A percentile compares a stretch with the other conserved stretches of the same genome.
phyloP scores from a whole-genome alignment of 75 land plant genomes.

The Pinus tabuliformis region DNA sequence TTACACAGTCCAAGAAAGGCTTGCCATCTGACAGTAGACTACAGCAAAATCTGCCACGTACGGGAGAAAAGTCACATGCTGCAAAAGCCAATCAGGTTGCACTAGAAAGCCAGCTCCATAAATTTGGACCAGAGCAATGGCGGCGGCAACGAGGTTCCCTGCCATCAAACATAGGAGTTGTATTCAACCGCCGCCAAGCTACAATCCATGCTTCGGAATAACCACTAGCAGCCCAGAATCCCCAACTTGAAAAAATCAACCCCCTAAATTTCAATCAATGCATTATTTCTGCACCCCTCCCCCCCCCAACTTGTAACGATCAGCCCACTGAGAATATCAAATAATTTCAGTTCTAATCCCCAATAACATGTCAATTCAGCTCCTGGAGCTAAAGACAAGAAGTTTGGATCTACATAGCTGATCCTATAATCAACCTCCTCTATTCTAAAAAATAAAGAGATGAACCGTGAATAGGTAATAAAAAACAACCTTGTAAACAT shows the following conservation, averaged over 20 bases:
- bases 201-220: conserved; percentile 40
- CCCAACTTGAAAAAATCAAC: background rate
- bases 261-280: conserved; percentile 4
- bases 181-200: conserved; percentile 44
- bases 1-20: background rate
- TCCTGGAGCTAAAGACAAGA: background rate
- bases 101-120: conserved; percentile 36
- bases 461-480: background rate
- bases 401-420: background rate
- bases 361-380: background rate
- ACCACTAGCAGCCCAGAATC: conserved; percentile 33
- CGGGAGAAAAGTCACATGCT: conserved; percentile 20
- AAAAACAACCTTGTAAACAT: background rate
- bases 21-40: background rate
- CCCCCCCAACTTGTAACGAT: background rate
- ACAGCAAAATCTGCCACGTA: conserved; percentile 20
- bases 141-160: conserved; percentile 23
- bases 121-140: conserved; percentile 30
- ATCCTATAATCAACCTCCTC: background rate
- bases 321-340: conserved; percentile 1
- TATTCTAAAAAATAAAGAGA: background rate
- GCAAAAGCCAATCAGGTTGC: conserved; percentile 36
- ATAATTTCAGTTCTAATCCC: background rate
- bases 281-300: background rate
- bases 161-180: conserved; percentile 23